These are phyloP conservation scores for Candida pseudoviswanathii DNA, from an alignment of 1,139 yeast genomes.

Conservation along the genomic window DNA sequence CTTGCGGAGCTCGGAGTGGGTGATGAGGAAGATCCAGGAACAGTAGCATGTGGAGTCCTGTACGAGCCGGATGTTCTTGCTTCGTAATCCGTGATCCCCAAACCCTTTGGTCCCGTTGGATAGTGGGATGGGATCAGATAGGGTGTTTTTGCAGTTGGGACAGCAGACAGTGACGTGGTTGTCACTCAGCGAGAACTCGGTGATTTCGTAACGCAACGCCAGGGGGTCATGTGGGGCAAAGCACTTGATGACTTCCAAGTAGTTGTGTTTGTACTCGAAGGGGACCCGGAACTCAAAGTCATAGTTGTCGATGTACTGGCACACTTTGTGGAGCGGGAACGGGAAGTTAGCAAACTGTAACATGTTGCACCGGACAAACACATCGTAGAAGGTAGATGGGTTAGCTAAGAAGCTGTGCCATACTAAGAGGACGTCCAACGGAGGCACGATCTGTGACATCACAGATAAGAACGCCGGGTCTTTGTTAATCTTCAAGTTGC, in stretches of 20 bases:
- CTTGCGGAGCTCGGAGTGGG: slow-evolving; percentile 22
- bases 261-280: background rate
- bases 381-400: slow-evolving; percentile 28
- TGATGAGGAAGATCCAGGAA: slow-evolving; percentile 12
- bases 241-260: background rate
- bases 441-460: slow-evolving; percentile 21
- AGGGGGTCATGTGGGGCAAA: slow-evolving; percentile 6
- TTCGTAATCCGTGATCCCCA: slow-evolving; percentile 21
- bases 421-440: slow-evolving; percentile 39
- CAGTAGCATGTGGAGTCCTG: slow-evolving; percentile 3
- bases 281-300: slow-evolving; percentile 23
- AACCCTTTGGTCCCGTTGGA: slow-evolving; percentile 23
- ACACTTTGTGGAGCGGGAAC: slow-evolving; percentile 27
- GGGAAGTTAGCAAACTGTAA: slow-evolving; percentile 24
- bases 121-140: slow-evolving; percentile 18
- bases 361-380: slow-evolving; percentile 27
- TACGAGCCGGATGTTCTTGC: background rate
- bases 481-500: background rate
- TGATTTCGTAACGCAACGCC: slow-evolving; percentile 2
- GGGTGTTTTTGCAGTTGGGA: slow-evolving; percentile 20
- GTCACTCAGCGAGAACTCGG: background rate
- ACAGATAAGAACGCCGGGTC: slow-evolving; percentile 1
- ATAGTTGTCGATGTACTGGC: slow-evolving; percentile 23
- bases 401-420: slow-evolving; percentile 34
- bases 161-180: slow-evolving; percentile 16